Percentiles rank a stretch among this genome's conserved stretches.
Conservation (phyloP, 1,139 yeast species). For the Kodamaea sp. region DNA sequence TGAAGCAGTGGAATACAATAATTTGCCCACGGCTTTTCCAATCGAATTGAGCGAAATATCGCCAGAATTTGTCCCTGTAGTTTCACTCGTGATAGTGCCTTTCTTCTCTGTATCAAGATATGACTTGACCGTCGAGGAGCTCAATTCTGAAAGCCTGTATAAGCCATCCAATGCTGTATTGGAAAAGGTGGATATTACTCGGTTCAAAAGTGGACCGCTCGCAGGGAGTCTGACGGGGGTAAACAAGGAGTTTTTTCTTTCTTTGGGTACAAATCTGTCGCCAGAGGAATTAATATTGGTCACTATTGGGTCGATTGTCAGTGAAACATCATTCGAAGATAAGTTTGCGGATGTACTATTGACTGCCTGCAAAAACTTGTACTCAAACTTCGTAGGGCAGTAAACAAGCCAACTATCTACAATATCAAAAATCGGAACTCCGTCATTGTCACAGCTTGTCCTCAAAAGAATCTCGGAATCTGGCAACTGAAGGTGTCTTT, state of each 20-base stretch:
- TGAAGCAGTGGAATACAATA: constrained; percentile 40
- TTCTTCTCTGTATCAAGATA: constrained; percentile 28
- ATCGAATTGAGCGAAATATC: constrained; percentile 29
- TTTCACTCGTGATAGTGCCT: constrained; percentile 8
- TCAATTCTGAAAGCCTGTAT: constrained; percentile 48
- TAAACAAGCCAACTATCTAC: constrained; percentile 55
- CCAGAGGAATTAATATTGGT: constrained; percentile 5
- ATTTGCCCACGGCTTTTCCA: constrained; percentile 30
- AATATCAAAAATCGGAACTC: constrained; percentile 49
- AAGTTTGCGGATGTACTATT: constrained; percentile 8
- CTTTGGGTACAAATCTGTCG: background rate
- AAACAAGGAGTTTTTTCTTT: constrained; percentile 17
- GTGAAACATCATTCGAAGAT: constrained; percentile 9
- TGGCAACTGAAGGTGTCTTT: constrained; percentile 14
- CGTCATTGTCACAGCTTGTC: constrained; percentile 38
- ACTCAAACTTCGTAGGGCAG: constrained; percentile 42
- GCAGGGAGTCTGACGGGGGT: constrained; percentile 51
- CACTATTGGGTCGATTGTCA: constrained; percentile 14
- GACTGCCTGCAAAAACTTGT: constrained; percentile 28
- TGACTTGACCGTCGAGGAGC: constrained; percentile 45
- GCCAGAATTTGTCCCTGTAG: constrained; percentile 4
- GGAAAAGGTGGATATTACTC: constrained; percentile 50
- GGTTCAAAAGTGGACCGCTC: constrained; percentile 45
- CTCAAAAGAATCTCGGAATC: constrained; percentile 28
- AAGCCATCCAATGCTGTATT: constrained; percentile 57